Conservation (phyloP, 2,329 filamentous ascomycete genomes). For the Plenodomus tracheiphilus region DNA sequence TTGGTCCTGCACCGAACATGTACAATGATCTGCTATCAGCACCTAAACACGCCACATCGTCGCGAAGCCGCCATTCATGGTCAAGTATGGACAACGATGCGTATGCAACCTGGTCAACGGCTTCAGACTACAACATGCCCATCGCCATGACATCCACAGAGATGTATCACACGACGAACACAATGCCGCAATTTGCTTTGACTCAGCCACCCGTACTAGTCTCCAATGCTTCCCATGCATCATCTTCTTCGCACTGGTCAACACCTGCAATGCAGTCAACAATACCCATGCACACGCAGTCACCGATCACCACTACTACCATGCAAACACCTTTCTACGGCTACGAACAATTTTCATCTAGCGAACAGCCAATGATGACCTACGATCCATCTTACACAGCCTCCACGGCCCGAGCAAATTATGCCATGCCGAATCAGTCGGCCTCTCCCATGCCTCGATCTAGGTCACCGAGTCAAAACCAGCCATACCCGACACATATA, state of each 20-base stretch:
- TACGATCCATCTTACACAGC: conserved; percentile 17
- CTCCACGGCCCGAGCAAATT: conserved; percentile 12
- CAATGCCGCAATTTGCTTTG: conserved; percentile 10
- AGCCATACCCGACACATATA: conserved; percentile 6
- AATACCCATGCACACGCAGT: conserved; percentile 16
- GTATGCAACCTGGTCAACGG: conserved; percentile 28
- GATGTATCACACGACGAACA: conserved; percentile 10
- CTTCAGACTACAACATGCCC: conserved; percentile 20
- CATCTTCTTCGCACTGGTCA: conserved; percentile 22
- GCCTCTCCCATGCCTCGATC: background rate
- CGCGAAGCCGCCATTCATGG: conserved; percentile 26
- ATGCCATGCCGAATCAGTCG: conserved; percentile 10
- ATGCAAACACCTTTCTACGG: conserved; percentile 5
- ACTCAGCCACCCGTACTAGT: conserved; percentile 15
- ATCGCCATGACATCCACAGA: conserved; percentile 10
- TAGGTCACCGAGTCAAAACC: conserved; percentile 13
- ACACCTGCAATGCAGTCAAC: conserved; percentile 21
- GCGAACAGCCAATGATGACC: conserved; percentile 17
- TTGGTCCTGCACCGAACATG: conserved; percentile 12
- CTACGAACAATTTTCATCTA: conserved; percentile 19
- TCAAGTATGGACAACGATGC: conserved; percentile 20
- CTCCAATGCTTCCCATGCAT: conserved; percentile 8
- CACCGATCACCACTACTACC: conserved; percentile 12
- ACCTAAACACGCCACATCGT: conserved; percentile 18
- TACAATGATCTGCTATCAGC: conserved; percentile 24